phyloP scores from a whole-genome alignment of 495 filamentous ascomycete species.

The Opeltia flavorubescens region DNA sequence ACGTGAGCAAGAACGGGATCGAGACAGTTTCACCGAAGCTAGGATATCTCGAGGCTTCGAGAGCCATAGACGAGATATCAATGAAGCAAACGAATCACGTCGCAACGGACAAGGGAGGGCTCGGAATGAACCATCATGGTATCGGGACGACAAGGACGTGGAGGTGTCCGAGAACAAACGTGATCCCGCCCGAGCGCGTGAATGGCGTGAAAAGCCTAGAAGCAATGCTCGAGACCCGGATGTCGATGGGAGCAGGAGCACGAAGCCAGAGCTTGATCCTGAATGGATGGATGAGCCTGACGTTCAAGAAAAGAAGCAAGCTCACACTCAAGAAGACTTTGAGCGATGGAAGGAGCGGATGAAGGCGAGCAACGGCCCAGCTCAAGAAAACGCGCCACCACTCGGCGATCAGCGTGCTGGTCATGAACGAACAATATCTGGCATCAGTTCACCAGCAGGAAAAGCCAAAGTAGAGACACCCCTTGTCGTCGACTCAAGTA shows the following conservation, averaged over 20 bases:
- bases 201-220: constrained; percentile 47
- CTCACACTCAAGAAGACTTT: constrained; percentile 80
- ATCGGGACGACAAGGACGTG: constrained; percentile 40
- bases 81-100: constrained; percentile 14
- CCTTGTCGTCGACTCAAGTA: constrained; percentile 46
- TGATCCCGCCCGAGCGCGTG: constrained; percentile 37
- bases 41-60: constrained; percentile 31
- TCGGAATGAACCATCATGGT: constrained; percentile 42
- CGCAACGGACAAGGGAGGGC: constrained; percentile 31
- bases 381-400: constrained; percentile 3
- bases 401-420: constrained; percentile 7
- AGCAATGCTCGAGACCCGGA: constrained; percentile 43
- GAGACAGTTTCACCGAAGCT: constrained; percentile 35
- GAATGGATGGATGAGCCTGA: constrained; percentile 75
- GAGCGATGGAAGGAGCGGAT: constrained; percentile 88
- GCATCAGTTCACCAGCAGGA: not conserved
- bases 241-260: constrained; percentile 42
- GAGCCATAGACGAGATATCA: constrained; percentile 28
- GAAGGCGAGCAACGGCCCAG: constrained; percentile 43
- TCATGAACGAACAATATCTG: constrained; percentile 11
- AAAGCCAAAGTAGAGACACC: constrained; percentile 39
- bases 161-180: constrained; percentile 42
- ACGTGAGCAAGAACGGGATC: constrained; percentile 41
- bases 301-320: constrained; percentile 44
- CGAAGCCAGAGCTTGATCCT: constrained; percentile 57